Evolutionary conservation across 2,329 filamentous ascomycete species (phyloP).

Genomic region (Pyricularia sp.): DNA sequence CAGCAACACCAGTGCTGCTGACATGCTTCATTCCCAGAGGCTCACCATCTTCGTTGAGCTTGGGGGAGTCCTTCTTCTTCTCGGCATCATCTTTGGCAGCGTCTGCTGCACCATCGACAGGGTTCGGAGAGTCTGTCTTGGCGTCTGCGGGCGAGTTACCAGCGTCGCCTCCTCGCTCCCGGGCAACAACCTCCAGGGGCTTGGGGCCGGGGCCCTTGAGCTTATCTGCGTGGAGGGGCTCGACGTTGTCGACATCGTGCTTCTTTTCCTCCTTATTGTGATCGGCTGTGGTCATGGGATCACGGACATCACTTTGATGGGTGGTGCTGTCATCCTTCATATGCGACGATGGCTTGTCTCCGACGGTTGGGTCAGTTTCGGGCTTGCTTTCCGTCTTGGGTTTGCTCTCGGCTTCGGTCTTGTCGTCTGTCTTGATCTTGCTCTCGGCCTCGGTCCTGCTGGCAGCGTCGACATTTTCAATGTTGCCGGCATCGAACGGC

Average conservation of each 20-base stretch:
- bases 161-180: conserved; percentile 21
- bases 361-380: background rate
- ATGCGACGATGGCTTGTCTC: conserved; percentile 7
- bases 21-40: conserved; percentile 49
- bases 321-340: conserved; percentile 14
- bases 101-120: conserved; percentile 12
- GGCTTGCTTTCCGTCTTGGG: conserved; percentile 5
- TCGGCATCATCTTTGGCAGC: conserved; percentile 13
- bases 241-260: conserved; percentile 25
- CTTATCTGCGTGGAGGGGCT: conserved; percentile 21
- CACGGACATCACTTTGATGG: conserved; percentile 30
- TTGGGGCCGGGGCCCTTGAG: conserved; percentile 33
- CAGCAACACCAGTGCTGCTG: conserved; percentile 46
- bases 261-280: conserved; percentile 12
- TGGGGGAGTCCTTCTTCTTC: conserved; percentile 18
- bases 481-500: conserved; percentile 72
- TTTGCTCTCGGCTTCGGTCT: conserved; percentile 1
- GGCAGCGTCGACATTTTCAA: background rate
- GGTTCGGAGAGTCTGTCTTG: background rate
- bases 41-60: conserved; percentile 17
- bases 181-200: conserved; percentile 27
- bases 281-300: conserved; percentile 15
- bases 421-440: conserved; percentile 5
- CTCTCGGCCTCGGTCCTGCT: background rate
- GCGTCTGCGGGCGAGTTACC: conserved; percentile 10